A percentile compares a stretch with the other conserved stretches of the same genome.
Conservation (phyloP, 768 basidiomycete species). For the Austroboletus festivus region DNA sequence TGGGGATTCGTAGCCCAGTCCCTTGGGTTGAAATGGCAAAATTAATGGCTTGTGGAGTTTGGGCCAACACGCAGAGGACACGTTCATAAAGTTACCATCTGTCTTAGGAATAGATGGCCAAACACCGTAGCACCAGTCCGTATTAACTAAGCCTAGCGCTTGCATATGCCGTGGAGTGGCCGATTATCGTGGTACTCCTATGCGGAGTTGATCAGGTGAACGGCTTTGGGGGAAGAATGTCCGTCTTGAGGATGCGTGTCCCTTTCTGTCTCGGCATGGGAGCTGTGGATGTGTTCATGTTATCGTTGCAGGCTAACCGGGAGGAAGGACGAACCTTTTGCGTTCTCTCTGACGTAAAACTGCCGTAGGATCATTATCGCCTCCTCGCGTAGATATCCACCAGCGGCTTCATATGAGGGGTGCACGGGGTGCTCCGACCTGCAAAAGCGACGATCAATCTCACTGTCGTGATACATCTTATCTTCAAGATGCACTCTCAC, state of each 20-base stretch:
- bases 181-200: neutral
- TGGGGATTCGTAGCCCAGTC: conserved; percentile 74
- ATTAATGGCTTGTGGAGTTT: neutral
- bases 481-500: conserved; percentile 43
- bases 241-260: conserved; percentile 81
- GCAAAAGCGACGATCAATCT: conserved; percentile 6
- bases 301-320: neutral
- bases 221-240: conserved; percentile 41
- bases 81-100: neutral
- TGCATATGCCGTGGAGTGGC: neutral
- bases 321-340: conserved; percentile 61
- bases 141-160: neutral
- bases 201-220: conserved; percentile 4
- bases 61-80: conserved; percentile 1
- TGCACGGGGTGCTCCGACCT: conserved; percentile 74
- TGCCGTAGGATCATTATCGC: conserved; percentile 83
- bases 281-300: conserved; percentile 46
- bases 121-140: neutral
- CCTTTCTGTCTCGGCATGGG: conserved; percentile 87
- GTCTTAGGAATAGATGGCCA: neutral
- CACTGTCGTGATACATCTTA: neutral
- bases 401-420: conserved; percentile 67
- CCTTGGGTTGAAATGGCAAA: conserved; percentile 46
- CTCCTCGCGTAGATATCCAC: conserved; percentile 77
- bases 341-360: conserved; percentile 92